Base-by-base conservation (phyloP, 768 basidiomycete species). In the Favolaschia claudopus region DNA sequence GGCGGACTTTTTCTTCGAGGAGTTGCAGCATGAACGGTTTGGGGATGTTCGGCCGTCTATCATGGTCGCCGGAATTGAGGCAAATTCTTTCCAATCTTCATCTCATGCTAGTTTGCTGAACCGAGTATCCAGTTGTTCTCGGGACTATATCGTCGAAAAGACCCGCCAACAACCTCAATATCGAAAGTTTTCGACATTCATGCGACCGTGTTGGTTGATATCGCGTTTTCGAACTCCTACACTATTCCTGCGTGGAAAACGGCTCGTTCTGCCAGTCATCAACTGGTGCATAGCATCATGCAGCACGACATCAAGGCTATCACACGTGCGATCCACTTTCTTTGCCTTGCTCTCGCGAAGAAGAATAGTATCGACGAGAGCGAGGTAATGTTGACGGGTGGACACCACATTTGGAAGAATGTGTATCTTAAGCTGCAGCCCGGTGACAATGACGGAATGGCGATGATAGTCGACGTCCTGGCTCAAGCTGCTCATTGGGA, bases 11-110 rank as follows among this genome's bases (percentile, higher is more conserved):
- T 79, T 95, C 48, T 91, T 89, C 70, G 92, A 91, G 68, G 88
- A 92, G 62, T 73, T 92, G 19, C 94, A 95, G 68, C 92, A 94
- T 63, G 85, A 88, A 55, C 82, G 91, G 4, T 90, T 92, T 68
- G 72, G 78, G 45, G 76, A 79, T 24, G 74, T 84, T 20, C 82
- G 89, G 15, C 86, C 91, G 1, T 73, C 75, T 22, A 82, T 87
- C 17, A 85, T 94, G 74, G 69, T 78, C 25, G 76, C 82, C 28
- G 88, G 89, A 4, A 74, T 86, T 40, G 79, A 82, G 63, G 95
- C 94, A 69, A 75, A 89, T 42, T 20, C 2, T 50, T 40, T 42
- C n/a, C 24, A n/a, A 36, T 37, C 3, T 34, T 62, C 12, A 7
- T 19, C 33, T 31, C 15, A 13, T 5, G 14, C 33, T 53, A 27